These are phyloP conservation scores for Lophium mytilinum DNA, from an alignment of 495 filamentous ascomycete species.

Conservation along the genomic window DNA sequence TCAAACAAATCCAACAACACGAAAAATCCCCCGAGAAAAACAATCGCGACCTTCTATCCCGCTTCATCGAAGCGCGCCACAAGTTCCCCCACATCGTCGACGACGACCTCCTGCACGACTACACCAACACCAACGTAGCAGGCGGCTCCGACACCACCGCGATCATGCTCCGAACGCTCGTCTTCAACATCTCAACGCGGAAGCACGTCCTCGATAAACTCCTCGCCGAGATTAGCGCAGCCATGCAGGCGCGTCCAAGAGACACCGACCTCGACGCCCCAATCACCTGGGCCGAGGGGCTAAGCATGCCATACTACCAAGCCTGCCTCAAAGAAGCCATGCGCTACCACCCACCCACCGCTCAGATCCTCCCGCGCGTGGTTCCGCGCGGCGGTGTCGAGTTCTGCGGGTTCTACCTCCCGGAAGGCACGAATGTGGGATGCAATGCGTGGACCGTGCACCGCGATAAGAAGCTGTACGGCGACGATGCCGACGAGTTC, in stretches of 20 bases:
- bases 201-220: slow-evolving; percentile 33
- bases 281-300: slow-evolving; percentile 39
- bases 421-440: slow-evolving; percentile 51
- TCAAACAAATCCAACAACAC: slow-evolving; percentile 54
- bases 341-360: slow-evolving; percentile 56
- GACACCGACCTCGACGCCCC: slow-evolving; percentile 22
- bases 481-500: slow-evolving; percentile 44
- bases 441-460: slow-evolving; percentile 55
- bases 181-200: slow-evolving; percentile 36
- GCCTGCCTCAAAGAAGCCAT: slow-evolving; percentile 64
- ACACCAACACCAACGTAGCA: slow-evolving; percentile 56
- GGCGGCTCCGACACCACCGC: slow-evolving; percentile 39
- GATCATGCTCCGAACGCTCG: slow-evolving; percentile 34
- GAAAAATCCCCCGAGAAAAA: slow-evolving; percentile 48
- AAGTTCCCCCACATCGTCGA: slow-evolving; percentile 56
- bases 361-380: slow-evolving; percentile 55
- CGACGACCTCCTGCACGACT: slow-evolving; percentile 53
- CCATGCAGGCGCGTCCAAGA: slow-evolving; percentile 30
- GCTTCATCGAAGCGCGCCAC: slow-evolving; percentile 41
- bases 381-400: slow-evolving; percentile 48
- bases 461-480: slow-evolving; percentile 46
- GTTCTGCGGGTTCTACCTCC: slow-evolving; percentile 45
- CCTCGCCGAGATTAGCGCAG: slow-evolving; percentile 35
- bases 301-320: slow-evolving; percentile 52
- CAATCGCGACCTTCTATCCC: slow-evolving; percentile 40